phyloP scores from a whole-genome alignment of 768 basidiomycete species.

The Amanita exitialis region DNA sequence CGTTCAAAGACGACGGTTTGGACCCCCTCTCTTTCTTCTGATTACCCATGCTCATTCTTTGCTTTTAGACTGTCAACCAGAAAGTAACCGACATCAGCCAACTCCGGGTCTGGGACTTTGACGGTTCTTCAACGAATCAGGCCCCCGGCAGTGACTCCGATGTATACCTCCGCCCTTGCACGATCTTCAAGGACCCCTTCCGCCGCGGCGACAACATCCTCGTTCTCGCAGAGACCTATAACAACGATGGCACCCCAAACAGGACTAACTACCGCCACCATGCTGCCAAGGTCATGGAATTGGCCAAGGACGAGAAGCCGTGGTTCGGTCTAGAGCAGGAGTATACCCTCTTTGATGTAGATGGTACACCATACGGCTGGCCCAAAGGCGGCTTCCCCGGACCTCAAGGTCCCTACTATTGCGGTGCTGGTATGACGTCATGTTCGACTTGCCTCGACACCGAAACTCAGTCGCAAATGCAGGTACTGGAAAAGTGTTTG shows the following conservation, averaged over 20 bases:
- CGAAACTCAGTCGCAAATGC: conserved; percentile 10
- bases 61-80: conserved; percentile 69
- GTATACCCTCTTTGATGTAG: conserved; percentile 93
- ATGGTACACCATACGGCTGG: conserved; percentile 90
- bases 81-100: conserved; percentile 81
- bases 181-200: conserved; percentile 99
- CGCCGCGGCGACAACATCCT: conserved; percentile 97
- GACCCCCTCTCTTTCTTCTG: conserved; percentile 6
- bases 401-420: conserved; percentile 99
- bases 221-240: conserved; percentile 95
- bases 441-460: background rate
- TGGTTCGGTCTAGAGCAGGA: conserved; percentile 99
- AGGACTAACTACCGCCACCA: conserved; percentile 92
- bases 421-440: conserved; percentile 75
- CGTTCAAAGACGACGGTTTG: conserved; percentile 93
- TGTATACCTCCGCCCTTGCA: conserved; percentile 93
- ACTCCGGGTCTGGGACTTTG: conserved; percentile 98
- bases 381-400: conserved; percentile 99
- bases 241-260: conserved; percentile 98
- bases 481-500: conserved; percentile 97
- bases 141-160: conserved; percentile 95
- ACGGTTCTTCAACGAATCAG: conserved; percentile 96
- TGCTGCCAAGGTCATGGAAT: conserved; percentile 93
- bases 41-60: conserved; percentile 3
- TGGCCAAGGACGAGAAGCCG: conserved; percentile 66